Percentiles rank a stretch among this genome's conserved stretches.
phyloP scores from a whole-genome alignment of 768 basidiomycete genomes.

The Trametes coccinea region DNA sequence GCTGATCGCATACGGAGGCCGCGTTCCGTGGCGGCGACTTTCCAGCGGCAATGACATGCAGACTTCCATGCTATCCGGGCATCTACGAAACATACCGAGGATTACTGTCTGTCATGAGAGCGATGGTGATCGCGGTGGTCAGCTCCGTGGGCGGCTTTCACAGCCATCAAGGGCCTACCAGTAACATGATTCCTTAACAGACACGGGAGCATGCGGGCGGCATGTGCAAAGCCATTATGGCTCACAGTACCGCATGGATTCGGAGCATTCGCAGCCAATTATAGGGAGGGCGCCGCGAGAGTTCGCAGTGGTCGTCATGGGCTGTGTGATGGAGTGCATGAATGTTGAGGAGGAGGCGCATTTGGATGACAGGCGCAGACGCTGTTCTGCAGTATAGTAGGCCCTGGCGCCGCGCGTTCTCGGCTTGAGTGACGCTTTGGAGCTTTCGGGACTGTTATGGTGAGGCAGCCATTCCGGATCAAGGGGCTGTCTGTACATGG shows the following conservation, averaged over 20 bases:
- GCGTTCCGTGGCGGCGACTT: not conserved
- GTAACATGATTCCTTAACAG: not conserved
- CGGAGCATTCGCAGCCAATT: not conserved
- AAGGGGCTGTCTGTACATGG: not conserved
- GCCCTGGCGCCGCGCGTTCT: not conserved
- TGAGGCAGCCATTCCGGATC: slow-evolving; percentile 1
- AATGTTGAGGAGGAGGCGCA: not conserved
- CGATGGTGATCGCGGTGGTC: not conserved
- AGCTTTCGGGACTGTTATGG: not conserved
- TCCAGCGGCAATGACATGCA: not conserved
- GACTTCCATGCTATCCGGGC: slow-evolving; percentile 11
- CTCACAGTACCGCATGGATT: not conserved
- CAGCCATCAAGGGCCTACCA: slow-evolving; percentile 3
- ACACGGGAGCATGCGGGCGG: not conserved
- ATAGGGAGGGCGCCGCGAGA: not conserved
- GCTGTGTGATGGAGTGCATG: not conserved
- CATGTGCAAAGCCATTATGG: not conserved
- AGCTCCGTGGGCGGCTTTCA: slow-evolving; percentile 4
- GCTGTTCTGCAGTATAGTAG: not conserved
- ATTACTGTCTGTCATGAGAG: not conserved
- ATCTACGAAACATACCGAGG: slow-evolving; percentile 7
- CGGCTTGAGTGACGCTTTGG: not conserved
- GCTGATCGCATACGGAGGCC: not conserved
- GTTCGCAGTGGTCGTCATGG: slow-evolving; percentile 3
- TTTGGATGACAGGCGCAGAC: not conserved